Base-by-base conservation (phyloP, 139 green algal genomes). In the Chlorella ohadii region DNA sequence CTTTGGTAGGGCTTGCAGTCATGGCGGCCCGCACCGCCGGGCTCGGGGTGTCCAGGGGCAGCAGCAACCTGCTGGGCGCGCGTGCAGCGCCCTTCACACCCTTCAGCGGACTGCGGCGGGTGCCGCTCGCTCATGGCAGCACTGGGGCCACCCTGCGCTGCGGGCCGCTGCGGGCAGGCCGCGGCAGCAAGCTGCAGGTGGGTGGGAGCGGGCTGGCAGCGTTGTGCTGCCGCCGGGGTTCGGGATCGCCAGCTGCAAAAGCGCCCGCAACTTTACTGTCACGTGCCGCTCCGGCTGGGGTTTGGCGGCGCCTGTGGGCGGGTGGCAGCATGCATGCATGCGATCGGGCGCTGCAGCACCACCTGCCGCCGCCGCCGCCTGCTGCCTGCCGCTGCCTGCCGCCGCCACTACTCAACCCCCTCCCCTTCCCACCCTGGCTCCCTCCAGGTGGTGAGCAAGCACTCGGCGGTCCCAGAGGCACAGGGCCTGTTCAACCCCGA, bases 401-500 rank as follows among this genome's bases (percentile, higher is more conserved):
- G 27, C 68, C 68, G 38, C 38, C 27, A 27, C 41, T 38, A 27
- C 27, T 16, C 25, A 1, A 36, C 23, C 25, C 38, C 70, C 39
- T 16, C 33, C 28, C 70, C 41, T 17, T 3, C 38, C 4, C n/a
- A 0, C 25, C 41, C 44, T 51, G 44, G 17, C 56, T 1, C 13
- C 31, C 22, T 65, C 17, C 81, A 89, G 86, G 67, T 89, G 19
- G 72, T 86, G 1, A 78, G 57, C 73, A 87, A 87, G 64, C 86
- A 89, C 63, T 87, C 81, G 3, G 86, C 83, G 11, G 67, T 89
- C 3, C 86, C 86, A 17, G 73, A 84, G 31, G 82, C 86, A 27
- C 80, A 84, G 63, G 86, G 86, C n/a, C 41, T 89, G 22, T 89
- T 89, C 86, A 87, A 92, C 55, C 89, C 89, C 3, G 84, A 74